Conservation (phyloP, 129 eudicot species). For the Deinandra increscens region DNA sequence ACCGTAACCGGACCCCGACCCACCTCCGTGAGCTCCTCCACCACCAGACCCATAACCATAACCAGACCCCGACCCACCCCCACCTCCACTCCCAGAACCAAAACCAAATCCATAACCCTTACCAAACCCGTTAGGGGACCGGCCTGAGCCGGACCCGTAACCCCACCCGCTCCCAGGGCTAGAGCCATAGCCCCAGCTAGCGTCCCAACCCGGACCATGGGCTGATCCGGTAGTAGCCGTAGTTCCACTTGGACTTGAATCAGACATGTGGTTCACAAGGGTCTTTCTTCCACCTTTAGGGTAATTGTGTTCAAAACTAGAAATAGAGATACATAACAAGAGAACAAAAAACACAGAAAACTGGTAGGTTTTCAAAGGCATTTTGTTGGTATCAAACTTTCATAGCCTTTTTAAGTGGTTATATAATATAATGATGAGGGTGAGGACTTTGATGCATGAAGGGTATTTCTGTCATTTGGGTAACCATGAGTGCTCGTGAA, state of each 20-base stretch:
- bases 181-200: slow-evolving; percentile 72
- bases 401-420: slow-evolving; percentile 8
- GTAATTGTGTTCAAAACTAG: slow-evolving; percentile 19
- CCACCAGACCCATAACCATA: slow-evolving; percentile 51
- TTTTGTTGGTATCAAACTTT: slow-evolving; percentile 15
- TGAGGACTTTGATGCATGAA: slow-evolving; percentile 24
- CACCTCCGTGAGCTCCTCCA: slow-evolving; percentile 57
- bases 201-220: slow-evolving; percentile 76
- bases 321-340: slow-evolving; percentile 27
- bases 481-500: slow-evolving; percentile 26
- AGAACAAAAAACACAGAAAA: background rate
- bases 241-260: slow-evolving; percentile 34
- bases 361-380: slow-evolving; percentile 29
- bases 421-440: slow-evolving; percentile 23
- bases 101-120: slow-evolving; percentile 65
- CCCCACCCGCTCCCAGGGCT: slow-evolving; percentile 71
- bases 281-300: slow-evolving; percentile 38
- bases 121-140: slow-evolving; percentile 59
- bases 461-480: slow-evolving; percentile 27
- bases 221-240: slow-evolving; percentile 47
- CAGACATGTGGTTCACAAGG: slow-evolving; percentile 23
- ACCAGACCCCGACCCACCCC: slow-evolving; percentile 66
- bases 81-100: slow-evolving; percentile 70
- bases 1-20: no score
- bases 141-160: slow-evolving; percentile 77